These are phyloP conservation scores for Fusarium coicis DNA, from an alignment of 2,329 filamentous ascomycete genomes.

Conservation along the genomic window DNA sequence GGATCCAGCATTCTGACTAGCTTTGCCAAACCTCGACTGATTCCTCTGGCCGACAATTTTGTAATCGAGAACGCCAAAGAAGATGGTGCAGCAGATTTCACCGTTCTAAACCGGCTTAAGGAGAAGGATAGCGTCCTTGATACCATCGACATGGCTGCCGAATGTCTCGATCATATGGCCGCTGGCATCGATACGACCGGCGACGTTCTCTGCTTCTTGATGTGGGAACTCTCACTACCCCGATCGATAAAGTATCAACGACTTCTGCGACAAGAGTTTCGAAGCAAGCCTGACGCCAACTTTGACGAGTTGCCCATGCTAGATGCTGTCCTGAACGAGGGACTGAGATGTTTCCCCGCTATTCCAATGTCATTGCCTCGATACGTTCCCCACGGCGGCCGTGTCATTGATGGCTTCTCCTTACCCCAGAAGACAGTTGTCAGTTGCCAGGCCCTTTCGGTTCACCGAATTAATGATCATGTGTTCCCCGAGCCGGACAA, in stretches of 20 bases:
- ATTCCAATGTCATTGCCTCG: constrained; percentile 76
- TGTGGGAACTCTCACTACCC: constrained; percentile 76
- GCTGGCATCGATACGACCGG: constrained; percentile 79
- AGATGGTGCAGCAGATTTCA: constrained; percentile 62
- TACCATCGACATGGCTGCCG: constrained; percentile 68
- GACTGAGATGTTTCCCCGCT: constrained; percentile 69
- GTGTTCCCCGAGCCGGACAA: constrained; percentile 82
- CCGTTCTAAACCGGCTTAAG: constrained; percentile 68
- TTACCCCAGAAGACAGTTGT: constrained; percentile 66
- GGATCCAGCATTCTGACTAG: constrained; percentile 58
- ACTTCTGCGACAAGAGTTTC: constrained; percentile 64
- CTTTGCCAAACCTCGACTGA: constrained; percentile 65
- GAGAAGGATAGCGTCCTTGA: constrained; percentile 61
- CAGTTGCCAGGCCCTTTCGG: constrained; percentile 70
- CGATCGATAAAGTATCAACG: constrained; percentile 62
- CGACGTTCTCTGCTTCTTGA: constrained; percentile 75
- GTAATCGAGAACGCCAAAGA: constrained; percentile 64
- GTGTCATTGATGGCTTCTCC: constrained; percentile 65
- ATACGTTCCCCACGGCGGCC: constrained; percentile 64
- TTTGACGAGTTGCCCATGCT: constrained; percentile 67
- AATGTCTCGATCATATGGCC: constrained; percentile 77
- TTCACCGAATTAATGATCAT: constrained; percentile 67
- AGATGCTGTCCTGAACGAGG: constrained; percentile 72
- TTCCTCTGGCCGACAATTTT: constrained; percentile 68
- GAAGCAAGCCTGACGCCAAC: constrained; percentile 49